A percentile compares a stretch with the other conserved stretches of the same genome.
These are phyloP conservation scores for Ophiostoma himal-ulmi DNA, from an alignment of 2,329 filamentous ascomycete genomes.

Conservation along the genomic window DNA sequence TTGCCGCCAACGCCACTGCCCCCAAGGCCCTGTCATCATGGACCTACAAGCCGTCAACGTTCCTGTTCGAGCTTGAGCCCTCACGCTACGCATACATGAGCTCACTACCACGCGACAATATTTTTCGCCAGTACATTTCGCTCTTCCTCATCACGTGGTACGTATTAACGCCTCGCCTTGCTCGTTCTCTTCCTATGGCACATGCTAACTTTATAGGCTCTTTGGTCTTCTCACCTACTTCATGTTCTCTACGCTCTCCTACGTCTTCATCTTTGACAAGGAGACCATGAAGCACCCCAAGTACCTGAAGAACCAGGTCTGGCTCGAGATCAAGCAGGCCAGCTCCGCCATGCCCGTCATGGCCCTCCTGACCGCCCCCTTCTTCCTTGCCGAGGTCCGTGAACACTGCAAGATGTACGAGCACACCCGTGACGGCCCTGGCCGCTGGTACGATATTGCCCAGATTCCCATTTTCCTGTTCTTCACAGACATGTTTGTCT, in stretches of 20 bases:
- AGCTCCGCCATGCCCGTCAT: constrained; percentile 72
- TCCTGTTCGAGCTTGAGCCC: constrained; percentile 64
- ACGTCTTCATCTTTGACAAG: constrained; percentile 87
- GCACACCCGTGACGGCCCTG: constrained; percentile 65
- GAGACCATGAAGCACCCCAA: constrained; percentile 82
- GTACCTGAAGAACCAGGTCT: constrained; percentile 89
- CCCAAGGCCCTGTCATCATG: constrained; percentile 53
- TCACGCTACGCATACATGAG: constrained; percentile 74
- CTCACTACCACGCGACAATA: constrained; percentile 69
- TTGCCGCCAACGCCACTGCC: constrained; percentile 55
- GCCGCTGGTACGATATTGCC: constrained; percentile 67
- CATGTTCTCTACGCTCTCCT: constrained; percentile 74
- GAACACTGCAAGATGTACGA: constrained; percentile 88
- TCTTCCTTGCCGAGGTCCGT: constrained; percentile 76
- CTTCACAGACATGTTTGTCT: constrained; percentile 87
- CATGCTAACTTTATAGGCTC: constrained; percentile 51
- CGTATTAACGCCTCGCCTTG: not conserved
- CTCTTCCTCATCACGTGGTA: constrained; percentile 85
- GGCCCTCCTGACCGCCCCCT: constrained; percentile 71
- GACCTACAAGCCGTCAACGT: constrained; percentile 66
- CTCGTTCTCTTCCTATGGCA: not conserved
- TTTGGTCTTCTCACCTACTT: constrained; percentile 85
- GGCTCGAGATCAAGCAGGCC: constrained; percentile 77
- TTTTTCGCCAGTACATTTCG: constrained; percentile 65
- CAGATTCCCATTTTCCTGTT: constrained; percentile 85